Evolutionary conservation across 768 basidiomycete genomes (phyloP), one percentile per base, ranked within the genome.

Genomic region (Kwoniella bestiolae): DNA sequence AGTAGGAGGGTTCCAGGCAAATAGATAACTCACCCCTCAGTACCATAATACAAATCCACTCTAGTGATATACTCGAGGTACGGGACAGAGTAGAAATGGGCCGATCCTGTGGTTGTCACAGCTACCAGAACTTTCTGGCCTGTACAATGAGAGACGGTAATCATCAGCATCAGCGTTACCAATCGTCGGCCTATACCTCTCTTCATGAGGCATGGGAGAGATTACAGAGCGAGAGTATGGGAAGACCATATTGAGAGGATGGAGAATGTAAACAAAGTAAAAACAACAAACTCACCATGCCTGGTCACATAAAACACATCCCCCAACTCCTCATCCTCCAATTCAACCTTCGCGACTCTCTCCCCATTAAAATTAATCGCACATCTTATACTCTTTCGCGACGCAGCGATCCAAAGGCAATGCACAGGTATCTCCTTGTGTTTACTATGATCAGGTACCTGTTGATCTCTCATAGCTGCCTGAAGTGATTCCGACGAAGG

Each of bases 331-430:
- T 88, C 85, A 6, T 78, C 78, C 8, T 88, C 88, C 87, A 90
- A 88, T 21, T 92, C 90, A 1, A 83, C 85, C 77, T 86, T 90
- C 3, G 85, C 86, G 21, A 91, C 79, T 49, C 86, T 83, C 14
- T 90, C 86, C 3, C 91, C 91, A 50, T 83, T 86, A 38, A 91
- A 83, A 71, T 89, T 85, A 3, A 85, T 79, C 50, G 84, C 83
- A 56, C 83, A 84, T 65, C 87, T 83, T 2, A 85, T 88, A 57
- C 87, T 87, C 70, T 86, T 89, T 9, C 80, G 78, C 21, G 88
- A 87, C 12, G 86, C 85, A 1, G 84, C 82, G 0, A 91, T 81
- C 83, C 84, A 84, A 34, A 86, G 75, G 67, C 82, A 83, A 50
- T 82, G 79, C 3, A 71, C 66, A 12, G 70, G 59, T 1, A 72